Evolutionary conservation across 257 asterid genomes (phyloP).

Genomic region (Cordia subcordata): DNA sequence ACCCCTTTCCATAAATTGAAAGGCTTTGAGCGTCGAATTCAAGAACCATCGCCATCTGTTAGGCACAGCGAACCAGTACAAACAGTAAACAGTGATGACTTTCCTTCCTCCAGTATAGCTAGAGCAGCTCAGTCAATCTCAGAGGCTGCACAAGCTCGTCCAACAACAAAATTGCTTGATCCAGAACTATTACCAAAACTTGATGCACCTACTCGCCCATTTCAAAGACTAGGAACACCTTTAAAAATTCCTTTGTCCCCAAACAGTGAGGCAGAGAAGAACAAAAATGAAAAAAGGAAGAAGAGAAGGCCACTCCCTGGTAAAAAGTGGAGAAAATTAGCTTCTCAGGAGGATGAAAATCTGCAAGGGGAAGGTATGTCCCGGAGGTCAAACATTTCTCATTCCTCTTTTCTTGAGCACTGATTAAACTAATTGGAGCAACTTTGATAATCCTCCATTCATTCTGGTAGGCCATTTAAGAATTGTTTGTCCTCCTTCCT

Average conservation of each 20-base stretch:
- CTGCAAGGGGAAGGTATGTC: conserved; percentile 52
- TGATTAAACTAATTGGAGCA: neutral
- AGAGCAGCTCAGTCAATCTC: conserved; percentile 65
- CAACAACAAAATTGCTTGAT: conserved; percentile 79
- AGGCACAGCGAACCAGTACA: conserved; percentile 28
- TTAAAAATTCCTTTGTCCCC: conserved; percentile 49
- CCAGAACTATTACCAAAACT: conserved; percentile 64
- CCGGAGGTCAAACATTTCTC: neutral
- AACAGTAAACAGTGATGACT: conserved; percentile 30
- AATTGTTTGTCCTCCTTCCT: too few species aligned
- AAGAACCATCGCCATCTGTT: conserved; percentile 61
- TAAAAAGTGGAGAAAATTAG: conserved; percentile 67
- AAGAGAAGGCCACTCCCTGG: conserved; percentile 81
- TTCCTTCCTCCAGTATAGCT: conserved; percentile 68
- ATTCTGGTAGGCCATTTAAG: too few species aligned
- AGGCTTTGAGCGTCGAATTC: conserved; percentile 89
- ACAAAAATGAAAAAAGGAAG: conserved; percentile 41
- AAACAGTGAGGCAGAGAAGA: conserved; percentile 39
- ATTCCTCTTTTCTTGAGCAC: neutral
- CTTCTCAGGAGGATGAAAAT: conserved; percentile 43
- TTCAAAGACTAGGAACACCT: conserved; percentile 56
- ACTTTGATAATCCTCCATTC: neutral
- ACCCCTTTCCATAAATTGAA: conserved; percentile 95
- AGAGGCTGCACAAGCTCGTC: conserved; percentile 81
- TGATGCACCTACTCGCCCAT: conserved; percentile 74